phyloP scores from a whole-genome alignment of 495 filamentous ascomycete species.

The Elasticomyces elasticus region DNA sequence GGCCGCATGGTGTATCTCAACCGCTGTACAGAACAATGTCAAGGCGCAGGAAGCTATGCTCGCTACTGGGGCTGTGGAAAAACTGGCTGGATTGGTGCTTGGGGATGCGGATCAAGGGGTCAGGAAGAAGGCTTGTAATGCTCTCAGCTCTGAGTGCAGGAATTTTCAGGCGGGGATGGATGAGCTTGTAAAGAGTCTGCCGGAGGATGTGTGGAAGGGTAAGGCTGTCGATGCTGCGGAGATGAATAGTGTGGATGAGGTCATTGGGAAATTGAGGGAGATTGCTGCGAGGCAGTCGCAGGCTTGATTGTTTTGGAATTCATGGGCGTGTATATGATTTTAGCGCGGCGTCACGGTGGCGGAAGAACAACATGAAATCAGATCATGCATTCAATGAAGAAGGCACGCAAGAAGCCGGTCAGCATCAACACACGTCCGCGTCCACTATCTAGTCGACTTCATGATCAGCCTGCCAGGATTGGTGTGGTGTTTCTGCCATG shows the following conservation, averaged over 20 bases:
- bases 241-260: slow-evolving; percentile 71
- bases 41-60: slow-evolving; percentile 72
- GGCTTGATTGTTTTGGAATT: not conserved
- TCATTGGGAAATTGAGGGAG: slow-evolving; percentile 59
- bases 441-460: no score
- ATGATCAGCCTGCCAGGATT: no score
- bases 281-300: slow-evolving; percentile 4
- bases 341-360: not conserved
- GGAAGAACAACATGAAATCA: not conserved
- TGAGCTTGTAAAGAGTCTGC: slow-evolving; percentile 50
- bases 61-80: slow-evolving; percentile 58
- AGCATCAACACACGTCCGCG: no score
- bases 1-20: slow-evolving; percentile 88
- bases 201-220: slow-evolving; percentile 45
- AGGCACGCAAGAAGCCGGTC: no score
- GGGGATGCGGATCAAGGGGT: slow-evolving; percentile 50
- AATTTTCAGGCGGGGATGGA: slow-evolving; percentile 76
- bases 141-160: slow-evolving; percentile 68
- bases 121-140: slow-evolving; percentile 80
- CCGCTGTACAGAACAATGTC: slow-evolving; percentile 90
- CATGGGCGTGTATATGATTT: not conserved
- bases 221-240: slow-evolving; percentile 57
- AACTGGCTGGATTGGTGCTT: slow-evolving; percentile 54
- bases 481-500: no score
- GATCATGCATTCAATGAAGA: no score